These are phyloP conservation scores for Eucalyptus sideroxylon DNA, from an alignment of 345 rosid genomes.

Conservation along the genomic window DNA sequence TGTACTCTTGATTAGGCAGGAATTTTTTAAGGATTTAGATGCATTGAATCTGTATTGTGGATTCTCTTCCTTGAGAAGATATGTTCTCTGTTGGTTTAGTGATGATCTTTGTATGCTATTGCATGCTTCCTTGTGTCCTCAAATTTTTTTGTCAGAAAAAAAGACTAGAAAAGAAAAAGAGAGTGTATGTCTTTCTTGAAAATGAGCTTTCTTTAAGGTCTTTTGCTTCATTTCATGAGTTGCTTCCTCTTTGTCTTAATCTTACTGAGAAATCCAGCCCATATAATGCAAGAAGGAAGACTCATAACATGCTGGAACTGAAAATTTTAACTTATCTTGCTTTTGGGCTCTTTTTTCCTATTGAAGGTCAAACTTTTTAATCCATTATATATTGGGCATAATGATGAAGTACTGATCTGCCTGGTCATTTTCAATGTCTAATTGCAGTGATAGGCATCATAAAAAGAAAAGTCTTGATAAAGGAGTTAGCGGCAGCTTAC, in stretches of 20 bases:
- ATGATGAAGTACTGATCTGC: background rate
- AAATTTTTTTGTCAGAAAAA: background rate
- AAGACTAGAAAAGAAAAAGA: background rate
- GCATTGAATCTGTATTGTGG: background rate
- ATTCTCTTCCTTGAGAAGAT: background rate
- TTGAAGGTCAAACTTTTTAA: background rate
- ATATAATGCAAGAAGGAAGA: background rate
- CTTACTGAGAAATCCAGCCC: background rate
- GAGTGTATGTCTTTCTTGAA: background rate
- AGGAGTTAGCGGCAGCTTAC: slow-evolving; percentile 79
- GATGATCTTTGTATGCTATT: background rate
- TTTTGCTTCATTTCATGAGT: background rate
- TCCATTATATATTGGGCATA: background rate
- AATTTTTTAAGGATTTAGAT: background rate
- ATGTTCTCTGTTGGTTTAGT: background rate
- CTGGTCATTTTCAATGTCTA: background rate
- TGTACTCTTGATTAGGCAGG: background rate
- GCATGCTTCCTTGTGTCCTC: background rate
- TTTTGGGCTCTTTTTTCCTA: background rate
- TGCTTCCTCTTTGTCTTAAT: background rate
- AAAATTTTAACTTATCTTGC: background rate
- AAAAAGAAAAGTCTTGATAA: slow-evolving; percentile 86
- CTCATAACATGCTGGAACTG: background rate
- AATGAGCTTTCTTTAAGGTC: background rate
- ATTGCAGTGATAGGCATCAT: slow-evolving; percentile 85